Percentiles rank a stretch among this genome's conserved stretches.
These are phyloP conservation scores for Albophoma yamanashiensis DNA, from an alignment of 2,329 filamentous ascomycete genomes.

Conservation along the genomic window DNA sequence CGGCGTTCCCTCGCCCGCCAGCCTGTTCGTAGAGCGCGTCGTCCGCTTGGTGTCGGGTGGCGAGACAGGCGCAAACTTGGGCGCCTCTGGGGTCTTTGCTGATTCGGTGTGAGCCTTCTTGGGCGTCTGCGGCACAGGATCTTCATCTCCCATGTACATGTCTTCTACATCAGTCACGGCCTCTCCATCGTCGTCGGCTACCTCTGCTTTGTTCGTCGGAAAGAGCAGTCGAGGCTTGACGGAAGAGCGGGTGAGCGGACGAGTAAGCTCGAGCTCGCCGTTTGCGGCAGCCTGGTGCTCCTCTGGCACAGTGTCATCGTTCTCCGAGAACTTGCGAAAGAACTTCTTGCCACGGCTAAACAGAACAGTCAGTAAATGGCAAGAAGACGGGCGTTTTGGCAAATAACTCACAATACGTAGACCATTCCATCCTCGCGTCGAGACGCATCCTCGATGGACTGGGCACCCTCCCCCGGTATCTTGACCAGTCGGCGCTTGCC, in stretches of 20 bases:
- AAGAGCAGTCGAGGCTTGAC: slow-evolving; percentile 67
- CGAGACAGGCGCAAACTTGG: slow-evolving; percentile 45
- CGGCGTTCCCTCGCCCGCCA: slow-evolving; percentile 29
- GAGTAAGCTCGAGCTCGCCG: slow-evolving; percentile 21
- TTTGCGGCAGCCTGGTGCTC: slow-evolving; percentile 23
- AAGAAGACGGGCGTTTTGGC: not conserved
- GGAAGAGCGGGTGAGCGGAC: slow-evolving; percentile 52
- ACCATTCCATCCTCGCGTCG: slow-evolving; percentile 61
- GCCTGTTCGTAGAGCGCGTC: slow-evolving; percentile 45
- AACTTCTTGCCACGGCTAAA: slow-evolving; percentile 67
- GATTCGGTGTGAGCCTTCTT: slow-evolving; percentile 17
- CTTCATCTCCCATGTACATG: slow-evolving; percentile 17
- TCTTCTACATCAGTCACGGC: slow-evolving; percentile 48
- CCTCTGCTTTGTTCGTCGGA: slow-evolving; percentile 36
- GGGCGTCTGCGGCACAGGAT: slow-evolving; percentile 22
- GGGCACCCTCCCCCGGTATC: slow-evolving; percentile 45
- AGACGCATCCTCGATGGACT: slow-evolving; percentile 52
- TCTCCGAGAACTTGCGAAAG: slow-evolving; percentile 55
- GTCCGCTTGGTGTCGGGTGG: slow-evolving; percentile 52
- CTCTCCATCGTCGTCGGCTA: slow-evolving; percentile 46
- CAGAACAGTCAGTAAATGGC: slow-evolving; percentile 2
- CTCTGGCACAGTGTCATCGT: slow-evolving; percentile 15
- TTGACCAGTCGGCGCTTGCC: slow-evolving; percentile 44
- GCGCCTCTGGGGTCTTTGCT: slow-evolving; percentile 40
- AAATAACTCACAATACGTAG: slow-evolving; percentile 60